Evolutionary conservation across 352 stramenopile genomes (phyloP).

Genomic region (Phytophthora brassicae): DNA sequence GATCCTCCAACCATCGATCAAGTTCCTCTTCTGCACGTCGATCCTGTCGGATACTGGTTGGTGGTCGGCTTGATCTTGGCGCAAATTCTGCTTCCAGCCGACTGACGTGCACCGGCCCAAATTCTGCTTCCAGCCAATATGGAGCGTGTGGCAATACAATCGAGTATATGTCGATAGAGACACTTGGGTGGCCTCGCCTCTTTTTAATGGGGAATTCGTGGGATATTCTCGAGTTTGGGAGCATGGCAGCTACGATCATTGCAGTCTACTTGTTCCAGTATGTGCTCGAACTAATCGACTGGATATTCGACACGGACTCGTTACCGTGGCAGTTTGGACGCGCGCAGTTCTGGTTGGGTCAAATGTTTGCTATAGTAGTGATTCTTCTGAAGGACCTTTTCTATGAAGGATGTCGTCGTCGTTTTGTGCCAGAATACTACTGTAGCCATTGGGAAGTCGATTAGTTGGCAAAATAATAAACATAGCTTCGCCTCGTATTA

Average conservation of each 20-base stretch:
- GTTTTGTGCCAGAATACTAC: conserved; percentile 68
- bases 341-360: conserved; percentile 71
- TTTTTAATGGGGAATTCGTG: conserved; percentile 83
- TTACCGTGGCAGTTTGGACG: conserved; percentile 79
- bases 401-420: conserved; percentile 63
- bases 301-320: conserved; percentile 75
- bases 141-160: conserved; percentile 56
- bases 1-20: too few species aligned
- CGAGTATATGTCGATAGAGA: conserved; percentile 65
- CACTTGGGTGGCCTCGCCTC: conserved; percentile 76
- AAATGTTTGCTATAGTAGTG: conserved; percentile 65
- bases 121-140: too few species aligned
- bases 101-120: neutral
- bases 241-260: conserved; percentile 57
- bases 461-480: too few species aligned
- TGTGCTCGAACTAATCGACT: conserved; percentile 64
- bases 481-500: too few species aligned
- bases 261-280: conserved; percentile 71
- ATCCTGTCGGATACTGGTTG: neutral
- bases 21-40: conserved; percentile 1
- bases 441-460: too few species aligned
- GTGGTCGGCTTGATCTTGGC: neutral
- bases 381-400: conserved; percentile 74
- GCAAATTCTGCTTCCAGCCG: conserved; percentile 4
- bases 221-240: conserved; percentile 61